Base-by-base conservation (phyloP, 148 eudicot species). In the Fagopyrum homotropicum region DNA sequence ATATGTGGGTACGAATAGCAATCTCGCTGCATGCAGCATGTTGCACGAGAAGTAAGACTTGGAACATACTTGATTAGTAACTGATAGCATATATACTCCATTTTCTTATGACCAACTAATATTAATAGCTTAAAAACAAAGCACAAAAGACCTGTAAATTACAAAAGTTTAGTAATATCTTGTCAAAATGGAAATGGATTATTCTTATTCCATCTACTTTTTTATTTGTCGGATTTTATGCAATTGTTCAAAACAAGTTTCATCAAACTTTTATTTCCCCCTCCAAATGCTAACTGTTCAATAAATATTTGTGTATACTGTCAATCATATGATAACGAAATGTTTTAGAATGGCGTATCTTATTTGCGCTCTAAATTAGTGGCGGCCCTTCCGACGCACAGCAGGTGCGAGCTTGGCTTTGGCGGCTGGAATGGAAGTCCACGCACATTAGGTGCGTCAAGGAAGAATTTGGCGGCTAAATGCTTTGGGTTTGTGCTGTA, bases 121-220 rank as follows among this genome's bases (percentile, higher is more conserved):
- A 57, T 1, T 57, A 57, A 56, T 57, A 7, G 63, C 63, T 57
- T 57, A 17, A 57, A 57, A 57, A 57, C 63, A 57, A 57, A 57
- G 63, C 10, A 17, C 2, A 56, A n/a, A 19, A 19, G 4, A 57
- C 4, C 15, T 0, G 9, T 9, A 8, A 17, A 8, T 4, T n/a
- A 19, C 19, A 14, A 22, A 56, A 19, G 63, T 29, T 19, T 57
- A 57, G 6, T 6, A 56, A 57, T 57, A 19, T 57, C 63, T 57
- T 57, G 63, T 22, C 9, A 57, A 29, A n/a, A 57, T 57, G 63
- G 63, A 57, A 56, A 57, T 19, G 3, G n/a, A 1, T 57, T 19
- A 57, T 57, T 57, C 63, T 57, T 57, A 57, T 57, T 57, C 63
- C 22, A 19, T 57, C 63, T 57, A 8, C 63, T 57, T 57, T 56